Percentiles rank a stretch among this genome's conserved stretches.
Conservation (phyloP, 805 yeast species). For the Schwanniomyces pseudopolymorphus region DNA sequence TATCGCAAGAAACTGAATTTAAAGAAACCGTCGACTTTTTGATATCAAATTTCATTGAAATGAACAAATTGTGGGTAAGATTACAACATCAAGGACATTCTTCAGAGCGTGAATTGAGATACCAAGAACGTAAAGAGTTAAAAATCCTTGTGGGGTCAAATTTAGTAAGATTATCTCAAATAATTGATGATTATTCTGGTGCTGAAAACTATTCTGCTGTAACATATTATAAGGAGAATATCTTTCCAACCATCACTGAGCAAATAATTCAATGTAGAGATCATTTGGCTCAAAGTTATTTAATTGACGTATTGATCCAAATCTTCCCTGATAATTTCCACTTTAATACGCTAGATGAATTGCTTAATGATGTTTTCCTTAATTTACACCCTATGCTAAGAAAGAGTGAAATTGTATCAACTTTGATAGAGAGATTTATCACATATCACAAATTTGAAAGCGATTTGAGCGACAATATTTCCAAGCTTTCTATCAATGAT, state of each 20-base stretch:
- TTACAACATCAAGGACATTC: conserved; percentile 94
- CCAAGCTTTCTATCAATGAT: conserved; percentile 2
- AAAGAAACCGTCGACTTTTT: conserved; percentile 76
- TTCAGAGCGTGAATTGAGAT: conserved; percentile 71
- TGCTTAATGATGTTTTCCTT: conserved; percentile 60
- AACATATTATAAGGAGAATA: conserved; percentile 42
- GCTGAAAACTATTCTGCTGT: conserved; percentile 35
- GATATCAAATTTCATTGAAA: conserved; percentile 86
- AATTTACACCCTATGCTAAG: conserved; percentile 71
- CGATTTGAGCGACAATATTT: conserved; percentile 10
- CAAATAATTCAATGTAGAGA: conserved; percentile 93
- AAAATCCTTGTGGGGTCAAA: conserved; percentile 92
- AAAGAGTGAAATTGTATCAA: conserved; percentile 60
- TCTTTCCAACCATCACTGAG: conserved; percentile 79
- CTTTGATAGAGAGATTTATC: conserved; percentile 71
- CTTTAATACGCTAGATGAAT: conserved; percentile 63
- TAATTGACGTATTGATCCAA: conserved; percentile 87
- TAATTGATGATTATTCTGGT: conserved; percentile 66
- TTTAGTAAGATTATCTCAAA: conserved; percentile 82
- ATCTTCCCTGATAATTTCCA: conserved; percentile 95
- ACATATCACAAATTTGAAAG: conserved; percentile 38
- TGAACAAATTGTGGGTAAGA: conserved; percentile 98
- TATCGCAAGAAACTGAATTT: conserved; percentile 38
- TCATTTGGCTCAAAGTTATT: conserved; percentile 86
- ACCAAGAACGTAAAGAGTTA: conserved; percentile 79